These are phyloP conservation scores for Pseudohyphozyma bogoriensis DNA, from an alignment of 768 basidiomycete genomes.

Conservation along the genomic window DNA sequence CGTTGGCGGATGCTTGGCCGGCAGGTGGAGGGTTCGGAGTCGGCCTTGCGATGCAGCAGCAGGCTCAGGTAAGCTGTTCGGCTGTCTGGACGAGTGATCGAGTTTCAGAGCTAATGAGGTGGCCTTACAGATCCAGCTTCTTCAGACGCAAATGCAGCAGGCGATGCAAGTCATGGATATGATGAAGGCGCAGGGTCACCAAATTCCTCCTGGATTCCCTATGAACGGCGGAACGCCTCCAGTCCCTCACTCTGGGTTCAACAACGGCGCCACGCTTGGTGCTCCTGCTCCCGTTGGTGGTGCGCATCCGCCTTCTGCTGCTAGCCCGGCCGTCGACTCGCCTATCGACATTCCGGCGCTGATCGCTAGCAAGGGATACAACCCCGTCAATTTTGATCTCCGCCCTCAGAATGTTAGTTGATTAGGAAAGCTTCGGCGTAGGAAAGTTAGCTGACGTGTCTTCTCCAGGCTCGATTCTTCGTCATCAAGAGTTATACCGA, in stretches of 20 bases:
- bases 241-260: neutral
- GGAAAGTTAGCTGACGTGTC: neutral
- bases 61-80: too few species aligned
- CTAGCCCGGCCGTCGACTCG: conserved; percentile 40
- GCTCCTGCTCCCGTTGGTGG: conserved; percentile 19
- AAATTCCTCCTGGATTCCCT: neutral
- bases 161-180: conserved; percentile 19
- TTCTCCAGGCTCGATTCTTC: conserved; percentile 68
- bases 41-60: conserved; percentile 20
- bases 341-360: conserved; percentile 80
- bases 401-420: conserved; percentile 61
- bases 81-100: too few species aligned
- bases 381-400: conserved; percentile 72
- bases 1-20: neutral
- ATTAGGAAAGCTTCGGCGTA: neutral
- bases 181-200: conserved; percentile 9
- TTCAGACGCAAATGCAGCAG: conserved; percentile 30
- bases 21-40: neutral
- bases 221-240: too few species aligned
- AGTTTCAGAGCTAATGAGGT: too few species aligned
- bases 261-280: too few species aligned
- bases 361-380: conserved; percentile 80
- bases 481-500: conserved; percentile 99
- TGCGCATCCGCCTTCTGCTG: too few species aligned
- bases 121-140: conserved; percentile 24